These are phyloP conservation scores for Leccinum imitatum DNA, from an alignment of 768 basidiomycete genomes.

Conservation along the genomic window DNA sequence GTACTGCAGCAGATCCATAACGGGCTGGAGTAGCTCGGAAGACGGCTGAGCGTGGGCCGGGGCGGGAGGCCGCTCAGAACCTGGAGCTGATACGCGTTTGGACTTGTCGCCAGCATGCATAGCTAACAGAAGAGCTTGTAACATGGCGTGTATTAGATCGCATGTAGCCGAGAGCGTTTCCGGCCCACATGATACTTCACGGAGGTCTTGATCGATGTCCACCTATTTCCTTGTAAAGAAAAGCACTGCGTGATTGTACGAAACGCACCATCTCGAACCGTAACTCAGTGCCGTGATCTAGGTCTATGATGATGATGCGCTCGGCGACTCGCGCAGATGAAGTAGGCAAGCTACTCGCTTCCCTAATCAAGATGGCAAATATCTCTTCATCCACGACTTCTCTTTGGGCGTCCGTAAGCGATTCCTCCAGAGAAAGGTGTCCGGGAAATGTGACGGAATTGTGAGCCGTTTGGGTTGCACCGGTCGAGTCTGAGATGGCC, in stretches of 20 bases:
- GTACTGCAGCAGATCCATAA: slow-evolving; percentile 81
- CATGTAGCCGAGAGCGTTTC: slow-evolving; percentile 41
- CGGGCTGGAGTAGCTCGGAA: slow-evolving; percentile 64
- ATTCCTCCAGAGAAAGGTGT: slow-evolving; percentile 44
- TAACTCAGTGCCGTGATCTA: slow-evolving; percentile 67
- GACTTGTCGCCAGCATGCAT: slow-evolving; percentile 52
- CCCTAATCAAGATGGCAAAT: slow-evolving; percentile 68
- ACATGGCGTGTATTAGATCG: slow-evolving; percentile 64
- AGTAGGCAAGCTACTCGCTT: slow-evolving; percentile 74
- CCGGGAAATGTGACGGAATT: slow-evolving; percentile 38
- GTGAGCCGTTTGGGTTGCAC: slow-evolving; percentile 33
- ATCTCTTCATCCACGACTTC: slow-evolving; percentile 83
- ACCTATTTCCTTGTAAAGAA: slow-evolving; percentile 30
- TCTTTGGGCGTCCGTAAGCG: slow-evolving; percentile 58
- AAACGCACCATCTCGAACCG: slow-evolving; percentile 68
- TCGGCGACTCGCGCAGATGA: slow-evolving; percentile 79
- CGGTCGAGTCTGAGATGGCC: slow-evolving; percentile 33
- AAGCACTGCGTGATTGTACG: neutral
- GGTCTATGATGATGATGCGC: slow-evolving; percentile 71
- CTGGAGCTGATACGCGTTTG: slow-evolving; percentile 35
- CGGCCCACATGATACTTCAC: slow-evolving; percentile 11
- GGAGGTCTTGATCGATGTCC: slow-evolving; percentile 27
- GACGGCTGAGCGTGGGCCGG: slow-evolving; percentile 12
- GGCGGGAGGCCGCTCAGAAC: slow-evolving; percentile 28
- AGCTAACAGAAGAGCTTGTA: slow-evolving; percentile 65